These are phyloP conservation scores for Mallotus nudiflorus DNA, from an alignment of 345 rosid genomes.

Conservation along the genomic window DNA sequence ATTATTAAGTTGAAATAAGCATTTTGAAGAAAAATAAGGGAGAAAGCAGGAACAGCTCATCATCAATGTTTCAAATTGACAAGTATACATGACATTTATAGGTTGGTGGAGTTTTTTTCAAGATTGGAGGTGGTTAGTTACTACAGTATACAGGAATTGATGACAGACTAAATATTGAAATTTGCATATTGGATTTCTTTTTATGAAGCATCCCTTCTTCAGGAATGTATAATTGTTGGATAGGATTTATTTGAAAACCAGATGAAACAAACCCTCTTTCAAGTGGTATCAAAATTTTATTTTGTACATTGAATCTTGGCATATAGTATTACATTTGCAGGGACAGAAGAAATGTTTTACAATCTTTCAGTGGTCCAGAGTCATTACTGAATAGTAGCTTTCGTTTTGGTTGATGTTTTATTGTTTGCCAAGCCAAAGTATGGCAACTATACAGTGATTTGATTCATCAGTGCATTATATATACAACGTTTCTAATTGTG, in stretches of 20 bases:
- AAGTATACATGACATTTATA: background rate
- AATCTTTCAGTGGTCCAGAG: too few relatives aligned
- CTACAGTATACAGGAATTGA: background rate
- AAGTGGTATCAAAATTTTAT: too few relatives aligned
- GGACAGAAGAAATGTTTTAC: too few relatives aligned
- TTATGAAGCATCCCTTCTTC: too few relatives aligned
- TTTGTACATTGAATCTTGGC: too few relatives aligned
- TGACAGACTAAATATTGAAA: too few relatives aligned
- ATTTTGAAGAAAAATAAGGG: background rate
- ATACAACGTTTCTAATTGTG: background rate
- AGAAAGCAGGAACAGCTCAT: background rate
- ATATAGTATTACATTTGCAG: too few relatives aligned
- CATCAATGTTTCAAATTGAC: constrained; percentile 6
- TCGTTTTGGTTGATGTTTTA: background rate
- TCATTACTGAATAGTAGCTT: too few relatives aligned
- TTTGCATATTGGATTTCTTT: too few relatives aligned
- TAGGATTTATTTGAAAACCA: too few relatives aligned
- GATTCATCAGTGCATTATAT: background rate
- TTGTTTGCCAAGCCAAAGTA: background rate
- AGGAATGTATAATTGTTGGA: too few relatives aligned
- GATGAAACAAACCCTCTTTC: too few relatives aligned
- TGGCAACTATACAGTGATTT: background rate
- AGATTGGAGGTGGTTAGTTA: background rate
- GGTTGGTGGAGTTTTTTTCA: background rate
- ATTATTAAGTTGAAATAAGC: background rate